Conservation (phyloP, 257 asterid species). For the Misopates orontium region DNA sequence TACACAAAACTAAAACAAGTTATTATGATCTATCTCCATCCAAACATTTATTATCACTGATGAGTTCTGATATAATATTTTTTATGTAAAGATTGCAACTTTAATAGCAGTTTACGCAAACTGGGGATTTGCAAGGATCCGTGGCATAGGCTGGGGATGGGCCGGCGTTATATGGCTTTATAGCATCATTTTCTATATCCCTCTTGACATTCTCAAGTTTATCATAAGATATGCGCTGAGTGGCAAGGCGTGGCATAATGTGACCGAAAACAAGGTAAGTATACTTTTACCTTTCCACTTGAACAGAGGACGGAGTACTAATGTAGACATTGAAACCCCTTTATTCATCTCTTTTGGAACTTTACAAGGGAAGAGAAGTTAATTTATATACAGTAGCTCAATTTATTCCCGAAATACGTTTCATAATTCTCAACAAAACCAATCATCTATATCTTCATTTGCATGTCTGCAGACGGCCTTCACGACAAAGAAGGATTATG, state of each 20-base stretch:
- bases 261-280: constrained; percentile 48
- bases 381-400: too few species aligned
- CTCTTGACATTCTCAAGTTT: constrained; percentile 54
- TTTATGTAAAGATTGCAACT: constrained; percentile 45
- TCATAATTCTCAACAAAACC: too few species aligned
- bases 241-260: constrained; percentile 57
- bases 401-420: too few species aligned
- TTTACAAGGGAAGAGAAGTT: too few species aligned
- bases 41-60: too few species aligned
- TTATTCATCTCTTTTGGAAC: too few species aligned
- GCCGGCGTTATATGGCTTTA: constrained; percentile 58
- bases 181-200: constrained; percentile 46
- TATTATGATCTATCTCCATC: not conserved
- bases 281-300: not conserved
- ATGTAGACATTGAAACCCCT: too few species aligned
- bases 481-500: constrained; percentile 53
- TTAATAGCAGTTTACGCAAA: constrained; percentile 47
- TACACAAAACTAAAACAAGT: not conserved
- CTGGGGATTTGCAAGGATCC: constrained; percentile 55
- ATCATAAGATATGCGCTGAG: constrained; percentile 38
- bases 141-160: constrained; percentile 65
- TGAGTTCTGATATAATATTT: not conserved
- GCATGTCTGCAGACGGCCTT: constrained; percentile 42
- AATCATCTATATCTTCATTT: not conserved
- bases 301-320: not conserved